Evolutionary conservation across 2,329 filamentous ascomycete species (phyloP).

Genomic region (Tolypocladium sp.): DNA sequence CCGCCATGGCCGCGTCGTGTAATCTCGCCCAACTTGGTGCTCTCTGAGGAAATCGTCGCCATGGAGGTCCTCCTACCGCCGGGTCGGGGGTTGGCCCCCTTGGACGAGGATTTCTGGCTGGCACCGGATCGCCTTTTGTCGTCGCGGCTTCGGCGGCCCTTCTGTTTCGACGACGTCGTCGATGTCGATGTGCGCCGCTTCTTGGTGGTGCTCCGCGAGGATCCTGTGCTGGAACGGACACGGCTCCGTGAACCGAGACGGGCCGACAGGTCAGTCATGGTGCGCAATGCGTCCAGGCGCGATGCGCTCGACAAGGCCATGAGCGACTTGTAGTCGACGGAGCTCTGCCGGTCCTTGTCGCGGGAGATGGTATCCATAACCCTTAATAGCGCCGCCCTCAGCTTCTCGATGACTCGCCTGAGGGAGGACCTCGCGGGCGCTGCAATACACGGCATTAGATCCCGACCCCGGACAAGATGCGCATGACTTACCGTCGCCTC

Average conservation of each 20-base stretch:
- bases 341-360: slow-evolving; percentile 24
- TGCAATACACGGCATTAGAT: slow-evolving; percentile 11
- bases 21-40: slow-evolving; percentile 1
- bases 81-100: neutral
- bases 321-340: slow-evolving; percentile 36
- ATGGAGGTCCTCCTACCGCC: slow-evolving; percentile 1
- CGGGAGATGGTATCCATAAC: slow-evolving; percentile 9
- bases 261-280: slow-evolving; percentile 37
- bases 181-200: neutral
- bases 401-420: slow-evolving; percentile 29
- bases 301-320: slow-evolving; percentile 37
- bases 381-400: slow-evolving; percentile 31
- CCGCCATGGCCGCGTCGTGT: no score
- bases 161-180: neutral
- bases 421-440: slow-evolving; percentile 29
- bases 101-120: no score
- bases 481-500: slow-evolving; percentile 36
- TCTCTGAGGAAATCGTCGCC: neutral
- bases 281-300: slow-evolving; percentile 35
- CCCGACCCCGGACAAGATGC: neutral
- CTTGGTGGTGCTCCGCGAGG: neutral
- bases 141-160: no score
- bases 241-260: slow-evolving; percentile 9
- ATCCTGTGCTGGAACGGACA: neutral
- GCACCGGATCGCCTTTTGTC: no score